These are phyloP conservation scores for Cicer cuneatum DNA, from an alignment of 306 rosid genomes.

Conservation along the genomic window DNA sequence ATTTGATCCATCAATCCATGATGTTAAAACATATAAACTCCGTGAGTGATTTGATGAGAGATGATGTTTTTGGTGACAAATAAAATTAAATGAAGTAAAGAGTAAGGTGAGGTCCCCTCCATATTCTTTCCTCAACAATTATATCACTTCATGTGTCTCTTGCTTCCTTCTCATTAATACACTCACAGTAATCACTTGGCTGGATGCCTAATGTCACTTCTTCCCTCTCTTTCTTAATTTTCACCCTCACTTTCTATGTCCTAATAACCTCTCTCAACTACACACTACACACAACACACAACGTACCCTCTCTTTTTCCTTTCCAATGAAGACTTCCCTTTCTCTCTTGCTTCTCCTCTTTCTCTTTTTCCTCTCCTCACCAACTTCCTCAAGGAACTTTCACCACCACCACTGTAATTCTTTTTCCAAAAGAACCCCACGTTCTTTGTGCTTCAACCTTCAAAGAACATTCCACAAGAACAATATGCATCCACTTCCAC, in stretches of 20 bases:
- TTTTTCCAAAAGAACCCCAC: slow-evolving; percentile 56
- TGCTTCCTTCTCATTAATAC: slow-evolving; percentile 56
- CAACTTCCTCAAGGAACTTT: slow-evolving; percentile 46
- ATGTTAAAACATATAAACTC: slow-evolving; percentile 12
- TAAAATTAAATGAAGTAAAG: slow-evolving; percentile 18
- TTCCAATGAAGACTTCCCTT: slow-evolving; percentile 61
- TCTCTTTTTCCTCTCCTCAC: slow-evolving; percentile 40
- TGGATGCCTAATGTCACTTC: slow-evolving; percentile 16
- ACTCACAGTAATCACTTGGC: slow-evolving; percentile 31
- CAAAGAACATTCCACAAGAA: slow-evolving; percentile 46
- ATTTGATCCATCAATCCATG: background rate
- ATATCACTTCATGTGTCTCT: slow-evolving; percentile 73
- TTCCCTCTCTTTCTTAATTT: background rate
- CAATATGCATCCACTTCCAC: slow-evolving; percentile 19
- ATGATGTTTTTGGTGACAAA: slow-evolving; percentile 41
- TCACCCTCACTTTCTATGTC: background rate
- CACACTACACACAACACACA: background rate
- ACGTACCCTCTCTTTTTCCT: background rate
- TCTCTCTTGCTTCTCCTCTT: slow-evolving; percentile 48
- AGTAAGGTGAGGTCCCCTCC: slow-evolving; percentile 38
- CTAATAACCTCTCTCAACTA: background rate
- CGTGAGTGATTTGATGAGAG: slow-evolving; percentile 47
- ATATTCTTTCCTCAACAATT: slow-evolving; percentile 42
- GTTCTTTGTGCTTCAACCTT: slow-evolving; percentile 71
- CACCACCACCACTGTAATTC: slow-evolving; percentile 57